Evolutionary conservation across 1,139 yeast genomes (phyloP).

Genomic region (Lodderomyces jiufengensis): DNA sequence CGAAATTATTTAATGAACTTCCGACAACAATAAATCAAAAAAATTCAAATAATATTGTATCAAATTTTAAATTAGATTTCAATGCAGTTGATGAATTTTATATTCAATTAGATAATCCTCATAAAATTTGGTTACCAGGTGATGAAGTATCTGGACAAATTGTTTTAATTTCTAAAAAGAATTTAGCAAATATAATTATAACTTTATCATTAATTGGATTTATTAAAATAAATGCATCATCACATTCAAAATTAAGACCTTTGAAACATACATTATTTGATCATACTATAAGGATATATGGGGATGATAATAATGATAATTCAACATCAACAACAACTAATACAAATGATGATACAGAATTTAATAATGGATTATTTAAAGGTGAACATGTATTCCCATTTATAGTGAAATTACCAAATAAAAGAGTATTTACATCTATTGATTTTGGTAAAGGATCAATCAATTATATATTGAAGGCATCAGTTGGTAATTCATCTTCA

Average conservation of each 20-base stretch:
- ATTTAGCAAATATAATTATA: slow-evolving; percentile 51
- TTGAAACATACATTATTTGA: slow-evolving; percentile 55
- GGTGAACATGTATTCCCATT: slow-evolving; percentile 92
- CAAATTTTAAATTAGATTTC: slow-evolving; percentile 36
- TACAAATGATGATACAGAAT: slow-evolving; percentile 17
- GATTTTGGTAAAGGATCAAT: slow-evolving; percentile 86
- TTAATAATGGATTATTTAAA: slow-evolving; percentile 51
- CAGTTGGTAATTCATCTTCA: slow-evolving; percentile 34
- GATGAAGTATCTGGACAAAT: slow-evolving; percentile 66
- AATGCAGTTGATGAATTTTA: slow-evolving; percentile 59
- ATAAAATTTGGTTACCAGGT: slow-evolving; percentile 63
- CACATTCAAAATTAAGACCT: slow-evolving; percentile 51
- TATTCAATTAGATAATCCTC: slow-evolving; percentile 69
- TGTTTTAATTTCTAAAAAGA: slow-evolving; percentile 52
- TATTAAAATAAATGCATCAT: slow-evolving; percentile 51
- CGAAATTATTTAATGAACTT: background rate
- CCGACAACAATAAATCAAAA: background rate
- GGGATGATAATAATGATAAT: slow-evolving; percentile 26
- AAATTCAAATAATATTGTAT: slow-evolving; percentile 2
- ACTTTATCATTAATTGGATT: slow-evolving; percentile 53
- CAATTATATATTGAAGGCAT: slow-evolving; percentile 59
- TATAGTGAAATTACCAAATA: slow-evolving; percentile 70
- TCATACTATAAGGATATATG: slow-evolving; percentile 67
- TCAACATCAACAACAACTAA: background rate
- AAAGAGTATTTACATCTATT: slow-evolving; percentile 67